Evolutionary conservation across 768 basidiomycete species (phyloP), one percentile per base, ranked within the genome.

Genomic region (Candolleomyces eurysporus): DNA sequence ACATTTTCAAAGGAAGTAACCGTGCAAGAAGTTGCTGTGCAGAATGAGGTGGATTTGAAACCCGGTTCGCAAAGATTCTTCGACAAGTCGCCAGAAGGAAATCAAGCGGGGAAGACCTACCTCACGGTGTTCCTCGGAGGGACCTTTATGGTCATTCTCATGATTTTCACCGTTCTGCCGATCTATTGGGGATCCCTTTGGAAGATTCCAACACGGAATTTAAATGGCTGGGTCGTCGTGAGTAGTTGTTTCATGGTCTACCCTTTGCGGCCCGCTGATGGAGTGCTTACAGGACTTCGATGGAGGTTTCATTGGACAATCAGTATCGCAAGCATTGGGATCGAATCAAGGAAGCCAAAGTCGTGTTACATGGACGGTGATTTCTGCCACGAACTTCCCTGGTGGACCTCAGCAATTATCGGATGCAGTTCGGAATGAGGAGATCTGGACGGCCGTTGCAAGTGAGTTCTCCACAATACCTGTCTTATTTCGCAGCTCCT

Each of bases 121-220:
- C 61, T 86, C 57, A 81, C 76, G 64, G 74, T 78, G 8, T 70
- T 83, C 48, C n/a, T 75, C 7, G 64, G 65, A 6, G 78, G 77
- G 16, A 66, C 74, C 2, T 63, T 75, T 13, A 57, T 79, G 30
- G 67, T 83, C 17, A 67, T 75, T 14, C 48, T 84, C 39, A 67
- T 79, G 21, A 80, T 88, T 48, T 79, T 84, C 62, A 72, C 69
- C 0, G 72, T 86, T 21, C 71, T 88, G 60, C 70, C 84, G 2
- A 85, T 88, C 50, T 87, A 82, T 68, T 88, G 85, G 85, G 77
- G 76, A 5, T 66, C 84, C 11, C 69, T 84, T 4, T 84, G 84
- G 73, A 77, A 76, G 57, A 76, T 76, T 13, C 77, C 71, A 39
- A 76, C 62, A 0, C 69, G 75, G 43, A 79, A 80, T 22, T 66